phyloP scores from a whole-genome alignment of 768 basidiomycete species.

The Crucibulum laeve region DNA sequence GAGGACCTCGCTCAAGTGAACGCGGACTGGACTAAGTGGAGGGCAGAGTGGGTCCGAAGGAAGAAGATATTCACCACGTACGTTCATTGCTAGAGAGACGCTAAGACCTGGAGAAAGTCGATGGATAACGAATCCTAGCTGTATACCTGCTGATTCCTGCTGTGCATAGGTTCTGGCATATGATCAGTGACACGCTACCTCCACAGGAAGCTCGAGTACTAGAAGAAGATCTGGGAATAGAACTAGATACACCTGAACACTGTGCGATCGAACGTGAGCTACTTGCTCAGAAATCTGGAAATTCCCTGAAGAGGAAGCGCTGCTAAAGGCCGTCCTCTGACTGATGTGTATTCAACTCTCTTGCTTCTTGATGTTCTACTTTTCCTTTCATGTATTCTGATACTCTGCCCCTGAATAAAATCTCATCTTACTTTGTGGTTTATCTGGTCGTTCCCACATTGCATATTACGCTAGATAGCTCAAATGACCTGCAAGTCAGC shows the following conservation, averaged over 20 bases:
- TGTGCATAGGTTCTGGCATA: slow-evolving; percentile 65
- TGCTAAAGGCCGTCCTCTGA: slow-evolving; percentile 3
- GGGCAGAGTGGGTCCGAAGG: slow-evolving; percentile 74
- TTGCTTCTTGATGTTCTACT: neutral
- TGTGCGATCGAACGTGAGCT: slow-evolving; percentile 55
- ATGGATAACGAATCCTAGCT: slow-evolving; percentile 1
- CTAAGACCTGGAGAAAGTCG: neutral
- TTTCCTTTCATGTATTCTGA: neutral
- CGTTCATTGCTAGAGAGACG: slow-evolving; percentile 18
- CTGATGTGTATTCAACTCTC: neutral
- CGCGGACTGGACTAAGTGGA: slow-evolving; percentile 74
- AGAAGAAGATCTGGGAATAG: slow-evolving; percentile 79
- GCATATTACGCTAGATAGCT: no score
- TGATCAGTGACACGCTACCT: slow-evolving; percentile 62
- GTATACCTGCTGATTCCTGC: neutral
- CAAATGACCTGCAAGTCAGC: no score
- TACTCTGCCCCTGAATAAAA: no score
- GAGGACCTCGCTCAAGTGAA: slow-evolving; percentile 70
- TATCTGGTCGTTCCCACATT: no score
- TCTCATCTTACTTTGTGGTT: no score
- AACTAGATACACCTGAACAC: slow-evolving; percentile 74
- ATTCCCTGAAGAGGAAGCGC: slow-evolving; percentile 51
- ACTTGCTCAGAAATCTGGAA: slow-evolving; percentile 32
- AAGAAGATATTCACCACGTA: slow-evolving; percentile 75
- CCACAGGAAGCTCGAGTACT: slow-evolving; percentile 63